Evolutionary conservation across 2,329 filamentous ascomycete genomes (phyloP), one percentile per base, ranked within the genome.

Genomic region (Coniella vitis): DNA sequence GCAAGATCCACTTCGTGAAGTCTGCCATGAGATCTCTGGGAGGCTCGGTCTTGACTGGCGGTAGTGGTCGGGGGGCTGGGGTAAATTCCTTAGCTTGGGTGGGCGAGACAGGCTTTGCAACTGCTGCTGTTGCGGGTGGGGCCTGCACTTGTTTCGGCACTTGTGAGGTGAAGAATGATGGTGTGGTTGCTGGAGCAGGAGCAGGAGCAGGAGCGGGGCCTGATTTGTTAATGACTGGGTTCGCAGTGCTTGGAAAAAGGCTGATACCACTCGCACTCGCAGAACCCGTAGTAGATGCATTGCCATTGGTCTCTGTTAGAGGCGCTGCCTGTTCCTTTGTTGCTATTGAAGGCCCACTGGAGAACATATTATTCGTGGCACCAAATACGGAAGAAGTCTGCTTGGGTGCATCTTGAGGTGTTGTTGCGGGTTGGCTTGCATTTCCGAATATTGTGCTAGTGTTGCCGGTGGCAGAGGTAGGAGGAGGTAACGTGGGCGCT

Each of bases 1-100:
- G 61, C 3, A 79, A 73, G 47, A 73, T 74, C 78, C 78, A 82
- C 21, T 66, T 69, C 0, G 74, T 69, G 25, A 81, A 73, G 41
- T 73, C 68, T 7, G 62, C 70, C 56, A 80, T 66, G 2, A 65
- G 57, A 49, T 79, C 73, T 34, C 61, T 57, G 7, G 54, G 54
- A 1, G 49, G 53, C 2, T 49, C 43, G 12, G 37, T 17, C 37
- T 41, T 45, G 25, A 21, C 44, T 7, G 22, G 34, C 21, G 43
- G 48, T 41, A 45, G 32, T 34, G 41, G 10, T 7, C 45, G 8
- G 25, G 25, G 25, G 21, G 47, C 21, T 9, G 32, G 25, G 12
- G 45, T 13, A 13, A 36, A 13, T 3, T 41, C 17, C 17, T 29
- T 52, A 19, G 22, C 55, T 25, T 13, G 49, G 36, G 20, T 41